Evolutionary conservation across 2,329 filamentous ascomycete genomes (phyloP), one percentile per base, ranked within the genome.

Genomic region (Dendryphion nanum): DNA sequence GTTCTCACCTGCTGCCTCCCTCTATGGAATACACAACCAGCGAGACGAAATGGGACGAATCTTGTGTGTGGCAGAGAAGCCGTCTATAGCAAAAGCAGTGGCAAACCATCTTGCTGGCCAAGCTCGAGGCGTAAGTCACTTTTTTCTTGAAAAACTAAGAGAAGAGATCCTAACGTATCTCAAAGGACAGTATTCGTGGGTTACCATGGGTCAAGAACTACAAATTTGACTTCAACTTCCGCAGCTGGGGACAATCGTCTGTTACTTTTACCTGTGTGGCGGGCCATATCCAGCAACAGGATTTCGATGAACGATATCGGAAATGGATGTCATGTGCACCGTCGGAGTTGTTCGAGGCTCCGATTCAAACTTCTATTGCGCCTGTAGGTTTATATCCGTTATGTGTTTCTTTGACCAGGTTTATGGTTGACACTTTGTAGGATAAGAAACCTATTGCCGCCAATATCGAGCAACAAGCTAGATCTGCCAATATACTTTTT

Each of bases 251-350:
- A 15, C 75, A 75, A 44, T 95, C 87, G 63, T 75, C 81, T 10
- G 91, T 96, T 32, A 89, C 85, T 30, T 97, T 98, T 86, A 98
- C 93, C 39, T 89, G 85, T 45, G 93, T 98, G 17, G 75, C 85
- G 8, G 93, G 93, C 10, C 93, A 98, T 67, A 76, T 98, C 48
- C 89, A 87, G 20, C 75, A 74, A n/a, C 71, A 84, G 30, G 87
- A 94, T 36, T 96, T 98, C 55, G 78, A 79, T 14, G 63, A 73
- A 6, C 78, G 83, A 39, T 90, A 85, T 68, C 85, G 82, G 55
- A 81, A 81, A 47, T 98, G 93, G 93, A 75, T 75, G 15, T 82
- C 85, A 33, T 94, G 89, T 49, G 82, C 85, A 2, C 91, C 93
- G 0, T 78, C 82, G 28, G 73, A 77, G 4, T 74, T 98, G 1